Conservation (phyloP, 306 rosid species). For the Carpinus viminea region DNA sequence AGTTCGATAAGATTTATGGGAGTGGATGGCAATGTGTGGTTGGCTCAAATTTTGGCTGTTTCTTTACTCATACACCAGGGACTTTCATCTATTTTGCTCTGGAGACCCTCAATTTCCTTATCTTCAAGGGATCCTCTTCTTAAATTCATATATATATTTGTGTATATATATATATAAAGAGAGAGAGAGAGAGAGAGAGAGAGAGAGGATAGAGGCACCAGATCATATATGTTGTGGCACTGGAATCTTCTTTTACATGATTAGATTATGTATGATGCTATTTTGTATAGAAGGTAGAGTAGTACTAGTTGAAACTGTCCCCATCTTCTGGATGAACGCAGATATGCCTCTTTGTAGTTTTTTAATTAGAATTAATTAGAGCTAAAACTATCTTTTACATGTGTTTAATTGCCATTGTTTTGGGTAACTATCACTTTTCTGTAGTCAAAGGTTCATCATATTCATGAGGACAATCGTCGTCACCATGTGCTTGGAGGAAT, state of each 20-base stretch:
- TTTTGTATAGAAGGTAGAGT: neutral
- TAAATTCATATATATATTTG: slow-evolving; percentile 13
- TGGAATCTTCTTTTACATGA: slow-evolving; percentile 7
- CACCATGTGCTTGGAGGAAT: neutral
- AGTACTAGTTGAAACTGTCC: slow-evolving; percentile 20
- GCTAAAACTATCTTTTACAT: neutral
- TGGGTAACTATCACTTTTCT: neutral
- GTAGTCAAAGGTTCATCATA: slow-evolving; percentile 6
- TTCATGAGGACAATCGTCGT: neutral
- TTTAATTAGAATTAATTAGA: neutral
- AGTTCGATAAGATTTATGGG: slow-evolving; percentile 67
- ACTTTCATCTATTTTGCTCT: slow-evolving; percentile 75
- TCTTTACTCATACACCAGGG: slow-evolving; percentile 66
- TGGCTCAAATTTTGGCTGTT: slow-evolving; percentile 77
- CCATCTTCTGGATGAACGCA: slow-evolving; percentile 15
- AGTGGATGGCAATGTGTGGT: slow-evolving; percentile 90
- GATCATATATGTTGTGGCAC: neutral
- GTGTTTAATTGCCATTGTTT: neutral
- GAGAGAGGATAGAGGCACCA: neutral
- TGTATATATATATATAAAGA: too few relatives aligned
- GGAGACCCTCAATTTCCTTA: slow-evolving; percentile 73
- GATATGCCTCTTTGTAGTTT: slow-evolving; percentile 16
- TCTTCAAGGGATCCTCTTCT: slow-evolving; percentile 59
- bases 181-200: neutral
- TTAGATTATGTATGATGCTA: neutral